These are phyloP conservation scores for Rhodotorula taiwanensis DNA, from an alignment of 768 basidiomycete genomes.

Conservation along the genomic window DNA sequence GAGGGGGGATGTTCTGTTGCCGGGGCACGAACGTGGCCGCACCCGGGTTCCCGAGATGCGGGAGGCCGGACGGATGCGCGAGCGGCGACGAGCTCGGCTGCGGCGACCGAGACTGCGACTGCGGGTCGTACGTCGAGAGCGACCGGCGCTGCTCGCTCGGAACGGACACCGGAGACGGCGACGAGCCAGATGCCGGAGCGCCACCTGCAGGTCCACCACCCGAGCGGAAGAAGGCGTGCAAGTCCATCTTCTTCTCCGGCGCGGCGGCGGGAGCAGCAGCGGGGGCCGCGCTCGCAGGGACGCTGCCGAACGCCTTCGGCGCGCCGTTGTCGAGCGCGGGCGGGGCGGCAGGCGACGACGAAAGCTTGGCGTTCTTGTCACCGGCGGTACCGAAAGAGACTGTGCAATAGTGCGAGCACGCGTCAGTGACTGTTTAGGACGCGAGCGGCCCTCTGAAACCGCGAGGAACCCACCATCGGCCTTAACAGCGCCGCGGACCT, in stretches of 20 bases:
- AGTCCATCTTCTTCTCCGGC: constrained; percentile 25
- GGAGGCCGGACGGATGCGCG: background rate
- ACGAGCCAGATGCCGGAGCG: constrained; percentile 10
- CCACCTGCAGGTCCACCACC: background rate
- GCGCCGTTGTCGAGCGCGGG: constrained; percentile 26
- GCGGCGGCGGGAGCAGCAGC: constrained; percentile 5
- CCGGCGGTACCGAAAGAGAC: constrained; percentile 35
- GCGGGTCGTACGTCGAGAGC: constrained; percentile 28
- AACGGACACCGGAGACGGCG: background rate
- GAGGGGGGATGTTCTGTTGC: constrained; percentile 10
- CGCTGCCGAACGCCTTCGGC: constrained; percentile 26
- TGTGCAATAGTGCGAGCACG: background rate
- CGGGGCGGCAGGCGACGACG: constrained; percentile 34
- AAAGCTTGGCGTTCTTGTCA: constrained; percentile 32
- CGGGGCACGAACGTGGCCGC: constrained; percentile 22
- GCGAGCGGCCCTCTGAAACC: background rate
- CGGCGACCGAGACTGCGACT: constrained; percentile 23
- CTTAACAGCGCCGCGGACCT: constrained; percentile 22
- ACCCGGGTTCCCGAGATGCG: constrained; percentile 19
- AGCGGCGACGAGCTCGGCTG: constrained; percentile 24
- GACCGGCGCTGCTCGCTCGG: constrained; percentile 23
- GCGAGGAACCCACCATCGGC: constrained; percentile 27
- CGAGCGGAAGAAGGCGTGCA: constrained; percentile 37
- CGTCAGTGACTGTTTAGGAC: background rate
- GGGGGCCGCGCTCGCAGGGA: constrained; percentile 18